Conservation (phyloP, 2,329 filamentous ascomycete genomes). For the Verticillium isaacii region DNA sequence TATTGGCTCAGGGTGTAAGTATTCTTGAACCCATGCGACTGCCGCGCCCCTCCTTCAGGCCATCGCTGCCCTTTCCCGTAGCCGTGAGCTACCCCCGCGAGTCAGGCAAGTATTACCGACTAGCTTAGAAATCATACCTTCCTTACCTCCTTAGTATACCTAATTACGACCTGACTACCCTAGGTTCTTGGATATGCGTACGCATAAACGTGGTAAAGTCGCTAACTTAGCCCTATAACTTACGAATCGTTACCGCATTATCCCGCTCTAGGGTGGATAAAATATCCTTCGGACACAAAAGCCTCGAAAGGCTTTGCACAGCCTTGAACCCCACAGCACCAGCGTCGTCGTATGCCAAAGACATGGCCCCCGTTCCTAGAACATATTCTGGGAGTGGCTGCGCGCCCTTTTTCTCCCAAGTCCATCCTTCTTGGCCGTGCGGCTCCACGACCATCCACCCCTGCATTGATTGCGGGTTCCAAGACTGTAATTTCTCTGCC, state of each 20-base stretch:
- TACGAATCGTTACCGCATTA: background rate
- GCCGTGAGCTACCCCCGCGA: too few relatives aligned
- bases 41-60: too few relatives aligned
- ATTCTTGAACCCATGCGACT: too few relatives aligned
- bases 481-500: background rate
- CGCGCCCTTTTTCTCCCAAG: slow-evolving; percentile 3
- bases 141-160: too few relatives aligned
- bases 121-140: too few relatives aligned
- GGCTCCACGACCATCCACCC: background rate
- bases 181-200: too few relatives aligned
- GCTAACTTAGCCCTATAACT: background rate
- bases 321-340: background rate
- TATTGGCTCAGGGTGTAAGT: too few relatives aligned
- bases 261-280: background rate
- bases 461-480: background rate
- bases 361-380: background rate
- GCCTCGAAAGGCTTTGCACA: background rate
- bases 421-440: background rate
- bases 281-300: background rate
- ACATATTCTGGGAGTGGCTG: slow-evolving; percentile 5
- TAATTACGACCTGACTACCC: too few relatives aligned
- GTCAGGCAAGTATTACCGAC: too few relatives aligned
- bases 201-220: background rate
- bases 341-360: background rate
- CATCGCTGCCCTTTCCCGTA: too few relatives aligned